Conservation (phyloP, 345 rosid species). For the Turnera subulata region DNA sequence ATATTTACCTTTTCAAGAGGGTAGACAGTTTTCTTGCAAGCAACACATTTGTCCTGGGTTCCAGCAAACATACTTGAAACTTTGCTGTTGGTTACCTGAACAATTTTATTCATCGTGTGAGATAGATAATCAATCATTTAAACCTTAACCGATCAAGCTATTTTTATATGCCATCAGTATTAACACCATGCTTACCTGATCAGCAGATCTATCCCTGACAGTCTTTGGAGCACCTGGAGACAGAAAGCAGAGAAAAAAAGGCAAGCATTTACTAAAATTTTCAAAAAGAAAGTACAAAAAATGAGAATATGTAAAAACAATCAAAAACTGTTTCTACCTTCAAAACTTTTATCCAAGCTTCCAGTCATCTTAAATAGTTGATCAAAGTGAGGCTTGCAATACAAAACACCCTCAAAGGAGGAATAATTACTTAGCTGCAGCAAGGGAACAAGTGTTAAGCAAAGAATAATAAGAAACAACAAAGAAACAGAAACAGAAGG, state of each 20-base stretch:
- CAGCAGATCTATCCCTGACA: conserved; percentile 45
- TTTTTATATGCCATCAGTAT: not conserved
- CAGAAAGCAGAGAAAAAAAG: conserved; percentile 10
- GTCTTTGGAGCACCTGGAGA: conserved; percentile 56
- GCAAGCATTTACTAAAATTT: not conserved
- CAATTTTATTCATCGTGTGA: not conserved
- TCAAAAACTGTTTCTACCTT: conserved; percentile 34
- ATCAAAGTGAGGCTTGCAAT: conserved; percentile 81
- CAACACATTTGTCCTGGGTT: conserved; percentile 71
- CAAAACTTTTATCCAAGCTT: conserved; percentile 70
- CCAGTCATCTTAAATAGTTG: conserved; percentile 74
- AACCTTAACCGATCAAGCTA: not conserved
- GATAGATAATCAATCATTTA: not conserved
- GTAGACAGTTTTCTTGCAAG: conserved; percentile 74
- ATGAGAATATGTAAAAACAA: not conserved
- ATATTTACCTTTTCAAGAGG: conserved; percentile 60
- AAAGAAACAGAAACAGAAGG: too few relatives aligned
- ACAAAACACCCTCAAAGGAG: conserved; percentile 70
- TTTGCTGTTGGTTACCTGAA: conserved; percentile 48
- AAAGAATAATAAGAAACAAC: not conserved
- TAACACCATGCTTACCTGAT: conserved; percentile 37
- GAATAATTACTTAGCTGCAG: conserved; percentile 58
- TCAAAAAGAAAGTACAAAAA: not conserved
- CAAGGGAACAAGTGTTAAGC: not conserved
- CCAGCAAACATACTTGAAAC: conserved; percentile 68